These are phyloP conservation scores for Gracilaria gracilis DNA, from an alignment of 23 red algal genomes.

Conservation along the genomic window DNA sequence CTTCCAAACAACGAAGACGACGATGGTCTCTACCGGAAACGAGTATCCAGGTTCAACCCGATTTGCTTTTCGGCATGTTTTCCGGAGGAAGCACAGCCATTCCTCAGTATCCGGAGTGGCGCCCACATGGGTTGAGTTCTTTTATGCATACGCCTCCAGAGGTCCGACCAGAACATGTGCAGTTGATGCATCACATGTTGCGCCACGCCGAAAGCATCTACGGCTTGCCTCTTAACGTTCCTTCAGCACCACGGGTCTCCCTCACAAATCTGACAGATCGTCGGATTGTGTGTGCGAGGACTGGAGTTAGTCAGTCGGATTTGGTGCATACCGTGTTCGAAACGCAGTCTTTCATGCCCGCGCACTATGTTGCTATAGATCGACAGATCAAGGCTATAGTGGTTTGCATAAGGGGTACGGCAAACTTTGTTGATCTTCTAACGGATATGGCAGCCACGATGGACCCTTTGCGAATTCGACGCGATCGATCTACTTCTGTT, in stretches of 20 bases:
- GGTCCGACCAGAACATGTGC: constrained; percentile 44
- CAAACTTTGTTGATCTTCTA: constrained; percentile 79
- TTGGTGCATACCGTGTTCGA: constrained; percentile 40
- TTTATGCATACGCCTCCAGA: constrained; percentile 5
- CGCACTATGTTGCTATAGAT: constrained; percentile 83
- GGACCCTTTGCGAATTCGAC: constrained; percentile 68
- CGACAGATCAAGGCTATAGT: constrained; percentile 73
- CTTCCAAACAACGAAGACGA: background rate
- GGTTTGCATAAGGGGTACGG: constrained; percentile 84
- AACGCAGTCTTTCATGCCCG: constrained; percentile 61
- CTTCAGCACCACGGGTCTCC: constrained; percentile 61
- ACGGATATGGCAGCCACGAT: constrained; percentile 82
- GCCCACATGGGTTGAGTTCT: background rate
- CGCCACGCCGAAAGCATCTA: constrained; percentile 85
- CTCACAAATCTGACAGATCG: constrained; percentile 76
- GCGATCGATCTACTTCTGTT: background rate
- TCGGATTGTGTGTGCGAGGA: constrained; percentile 69
- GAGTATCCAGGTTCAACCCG: background rate
- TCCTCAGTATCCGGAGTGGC: constrained; percentile 8
- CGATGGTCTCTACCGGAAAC: constrained; percentile 29
- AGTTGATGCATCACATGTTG: constrained; percentile 75
- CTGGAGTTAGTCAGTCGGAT: constrained; percentile 66
- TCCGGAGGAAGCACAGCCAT: constrained; percentile 18
- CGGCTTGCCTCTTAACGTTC: constrained; percentile 67
- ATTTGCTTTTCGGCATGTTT: constrained; percentile 3